Percentiles rank a stretch among this genome's conserved stretches.
These are phyloP conservation scores for Globisporangium paddicum DNA, from an alignment of 352 stramenopile species.

Conservation along the genomic window DNA sequence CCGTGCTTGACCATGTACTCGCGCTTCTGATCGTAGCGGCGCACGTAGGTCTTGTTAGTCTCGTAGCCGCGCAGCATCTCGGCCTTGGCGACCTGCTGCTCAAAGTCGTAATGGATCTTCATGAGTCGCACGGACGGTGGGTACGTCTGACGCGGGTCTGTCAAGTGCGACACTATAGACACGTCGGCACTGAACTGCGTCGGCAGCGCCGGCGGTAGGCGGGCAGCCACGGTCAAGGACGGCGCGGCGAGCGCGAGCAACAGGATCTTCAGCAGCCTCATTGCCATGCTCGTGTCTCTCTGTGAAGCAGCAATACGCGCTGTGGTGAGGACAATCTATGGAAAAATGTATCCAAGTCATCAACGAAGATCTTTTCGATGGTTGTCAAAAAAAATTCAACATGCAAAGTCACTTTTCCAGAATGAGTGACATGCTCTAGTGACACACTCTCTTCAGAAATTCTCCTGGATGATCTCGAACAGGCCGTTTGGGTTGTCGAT, in stretches of 20 bases:
- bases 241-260: not conserved
- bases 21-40: slow-evolving; percentile 58
- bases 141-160: slow-evolving; percentile 47
- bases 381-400: not conserved
- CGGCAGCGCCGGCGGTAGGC: slow-evolving; percentile 26
- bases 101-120: slow-evolving; percentile 59
- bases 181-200: slow-evolving; percentile 60
- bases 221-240: not conserved
- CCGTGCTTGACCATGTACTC: slow-evolving; percentile 77
- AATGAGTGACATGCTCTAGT: not conserved
- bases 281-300: not conserved
- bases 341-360: slow-evolving; percentile 4
- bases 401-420: not conserved
- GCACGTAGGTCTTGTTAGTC: slow-evolving; percentile 63
- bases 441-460: slow-evolving; percentile 16
- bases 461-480: slow-evolving; percentile 57
- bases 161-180: slow-evolving; percentile 54
- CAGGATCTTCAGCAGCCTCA: not conserved
- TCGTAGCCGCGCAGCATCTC: slow-evolving; percentile 61
- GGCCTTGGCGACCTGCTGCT: slow-evolving; percentile 48
- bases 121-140: slow-evolving; percentile 52
- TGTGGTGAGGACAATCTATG: slow-evolving; percentile 1
- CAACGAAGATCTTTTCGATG: not conserved
- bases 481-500: slow-evolving; percentile 77
- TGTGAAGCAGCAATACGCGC: not conserved